Evolutionary conservation across 1,284 basidiomycete genomes (phyloP), one percentile per base, ranked within the genome.

Genomic region (Puccinia polysora): DNA sequence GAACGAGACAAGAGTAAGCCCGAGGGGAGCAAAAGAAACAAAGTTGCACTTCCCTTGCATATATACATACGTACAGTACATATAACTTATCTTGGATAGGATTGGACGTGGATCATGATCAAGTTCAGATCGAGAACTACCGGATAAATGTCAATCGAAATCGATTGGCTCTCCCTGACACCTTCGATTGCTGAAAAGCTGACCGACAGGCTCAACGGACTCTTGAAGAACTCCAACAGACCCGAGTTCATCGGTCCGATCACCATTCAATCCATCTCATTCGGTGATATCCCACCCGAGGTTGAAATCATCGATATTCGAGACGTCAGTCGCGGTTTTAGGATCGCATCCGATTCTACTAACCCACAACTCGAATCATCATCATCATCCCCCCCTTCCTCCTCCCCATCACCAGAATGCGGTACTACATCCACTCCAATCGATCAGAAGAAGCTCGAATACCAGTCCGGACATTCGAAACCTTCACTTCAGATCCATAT

Each of bases 161-260:
- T 85, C 58, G 83, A 84, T 77, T 85, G 84, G 84, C 77, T 77
- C 10, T 79, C 83, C 3, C 80, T 85, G 53, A 87, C 91, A 80
- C 81, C 84, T 7, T 84, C 86, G 2, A 84, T 97, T 10, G 85
- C 91, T 7, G 81, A 83, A 4, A 84, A 84, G 10, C 84, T 97
- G 65, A 85, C 95, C 68, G 83, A 86, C 36, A 81, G 88, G 56
- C 86, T 99, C 77, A 95, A 97, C 81, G 82, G 83, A 73, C 88
- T 91, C 58, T 87, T 98, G 20, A 79, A 84, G 4, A 84, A 81
- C 50, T 85, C 88, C 6, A 80, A 85, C 40, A 83, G 90, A 4
- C 96, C 96, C 0, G 91, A 90, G 5, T 97, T 95, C 80, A 88
- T 99, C 58, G 95, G 95, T 0, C 91, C 92, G 15, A 86, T 97